Percentiles rank a stretch among this genome's conserved stretches.
Conservation (phyloP, 169 alveolate genomes). For the Cryptosporidium ubiquitum region DNA sequence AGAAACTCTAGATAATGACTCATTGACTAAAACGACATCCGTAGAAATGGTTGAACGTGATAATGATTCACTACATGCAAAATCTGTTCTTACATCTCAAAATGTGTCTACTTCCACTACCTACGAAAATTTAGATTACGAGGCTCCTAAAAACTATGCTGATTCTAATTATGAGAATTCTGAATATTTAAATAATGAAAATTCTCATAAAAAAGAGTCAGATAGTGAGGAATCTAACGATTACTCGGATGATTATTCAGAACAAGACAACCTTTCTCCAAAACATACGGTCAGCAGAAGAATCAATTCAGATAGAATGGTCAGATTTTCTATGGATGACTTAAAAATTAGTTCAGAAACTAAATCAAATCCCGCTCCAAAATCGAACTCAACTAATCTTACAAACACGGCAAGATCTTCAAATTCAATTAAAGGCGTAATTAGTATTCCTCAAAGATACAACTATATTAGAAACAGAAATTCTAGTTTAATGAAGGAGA, state of each 20-base stretch:
- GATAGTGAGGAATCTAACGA: conserved; percentile 14
- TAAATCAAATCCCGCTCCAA: neutral
- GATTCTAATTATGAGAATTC: neutral
- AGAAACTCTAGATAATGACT: conserved; percentile 8
- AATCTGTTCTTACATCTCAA: neutral
- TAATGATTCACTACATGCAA: neutral
- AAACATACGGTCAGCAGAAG: neutral
- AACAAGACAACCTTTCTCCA: neutral
- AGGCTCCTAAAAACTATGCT: neutral
- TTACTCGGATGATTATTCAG: neutral
- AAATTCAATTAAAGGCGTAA: neutral
- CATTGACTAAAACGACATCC: conserved; percentile 26
- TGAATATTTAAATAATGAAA: neutral
- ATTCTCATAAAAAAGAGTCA: neutral
- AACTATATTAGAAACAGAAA: conserved; percentile 61
- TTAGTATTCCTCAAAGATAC: conserved; percentile 58
- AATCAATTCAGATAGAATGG: conserved; percentile 17
- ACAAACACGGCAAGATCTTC: neutral
- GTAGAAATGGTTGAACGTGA: conserved; percentile 54
- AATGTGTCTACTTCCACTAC: neutral
- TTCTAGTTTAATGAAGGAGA: conserved; percentile 53
- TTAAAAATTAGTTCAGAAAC: neutral
- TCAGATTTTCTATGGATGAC: conserved; percentile 42
- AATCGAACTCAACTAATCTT: neutral
- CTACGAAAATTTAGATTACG: neutral